phyloP scores from a whole-genome alignment of 345 rosid genomes.

The Boechera stricta region DNA sequence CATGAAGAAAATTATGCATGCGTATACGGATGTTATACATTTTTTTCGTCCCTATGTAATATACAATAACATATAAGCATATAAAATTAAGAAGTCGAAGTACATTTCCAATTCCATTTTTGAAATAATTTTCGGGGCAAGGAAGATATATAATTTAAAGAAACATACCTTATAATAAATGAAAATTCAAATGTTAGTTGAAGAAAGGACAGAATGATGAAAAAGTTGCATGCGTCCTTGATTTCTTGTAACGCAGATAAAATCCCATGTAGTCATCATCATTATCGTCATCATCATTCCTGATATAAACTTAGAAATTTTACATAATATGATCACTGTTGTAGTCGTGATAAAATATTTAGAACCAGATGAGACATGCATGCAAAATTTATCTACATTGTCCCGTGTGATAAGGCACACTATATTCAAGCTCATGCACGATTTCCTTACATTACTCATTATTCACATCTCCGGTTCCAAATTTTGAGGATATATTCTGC shows the following conservation, averaged over 20 bases:
- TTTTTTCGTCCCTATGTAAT: neutral
- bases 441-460: constrained; percentile 31
- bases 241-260: constrained; percentile 49
- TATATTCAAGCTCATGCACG: constrained; percentile 40
- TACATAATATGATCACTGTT: constrained; percentile 42
- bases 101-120: constrained; percentile 8
- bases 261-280: constrained; percentile 47
- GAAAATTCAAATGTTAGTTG: constrained; percentile 38
- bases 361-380: constrained; percentile 38
- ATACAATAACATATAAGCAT: neutral
- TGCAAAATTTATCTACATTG: constrained; percentile 38
- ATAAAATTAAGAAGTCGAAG: neutral
- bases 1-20: neutral
- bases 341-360: neutral
- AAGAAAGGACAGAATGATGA: constrained; percentile 51
- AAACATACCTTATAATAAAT: constrained; percentile 18
- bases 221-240: constrained; percentile 53
- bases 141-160: constrained; percentile 7
- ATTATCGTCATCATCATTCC: constrained; percentile 45
- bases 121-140: neutral
- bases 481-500: constrained; percentile 20
- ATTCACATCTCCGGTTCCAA: constrained; percentile 30
- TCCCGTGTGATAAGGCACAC: constrained; percentile 40
- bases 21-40: neutral
- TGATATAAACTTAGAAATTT: constrained; percentile 22